Evolutionary conservation across 805 yeast genomes (phyloP).

Genomic region (Saccharomyces kudriavzevii): DNA sequence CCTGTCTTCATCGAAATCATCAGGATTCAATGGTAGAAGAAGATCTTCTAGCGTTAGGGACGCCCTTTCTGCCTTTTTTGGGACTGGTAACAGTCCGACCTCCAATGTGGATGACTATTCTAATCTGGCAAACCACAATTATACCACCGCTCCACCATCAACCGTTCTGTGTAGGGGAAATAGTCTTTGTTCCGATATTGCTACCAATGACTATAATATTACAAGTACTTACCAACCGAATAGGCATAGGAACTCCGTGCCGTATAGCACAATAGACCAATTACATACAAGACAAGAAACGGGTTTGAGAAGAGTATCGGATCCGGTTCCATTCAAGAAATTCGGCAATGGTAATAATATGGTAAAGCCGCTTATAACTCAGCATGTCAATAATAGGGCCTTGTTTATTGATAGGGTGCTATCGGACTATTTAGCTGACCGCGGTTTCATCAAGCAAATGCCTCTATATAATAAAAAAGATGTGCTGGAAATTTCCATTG

Average conservation of each 20-base stretch:
- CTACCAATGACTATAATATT: not conserved
- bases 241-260: not conserved
- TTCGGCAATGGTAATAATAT: not conserved
- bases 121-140: not conserved
- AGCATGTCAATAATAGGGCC: constrained; percentile 1
- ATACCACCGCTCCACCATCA: not conserved
- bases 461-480: constrained; percentile 7
- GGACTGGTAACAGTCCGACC: not conserved
- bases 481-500: constrained; percentile 21
- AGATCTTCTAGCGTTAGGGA: not conserved
- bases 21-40: not conserved
- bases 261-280: not conserved
- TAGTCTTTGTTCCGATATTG: not conserved
- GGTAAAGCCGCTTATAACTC: not conserved
- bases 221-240: not conserved
- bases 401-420: constrained; percentile 1
- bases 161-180: not conserved
- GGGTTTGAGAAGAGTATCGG: not conserved
- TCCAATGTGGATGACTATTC: not conserved
- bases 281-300: not conserved
- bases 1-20: not conserved
- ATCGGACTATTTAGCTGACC: constrained; percentile 15
- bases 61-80: not conserved
- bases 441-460: constrained; percentile 20
- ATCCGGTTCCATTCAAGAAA: not conserved